phyloP scores from a whole-genome alignment of 345 rosid species.

The Camelina sativa region DNA sequence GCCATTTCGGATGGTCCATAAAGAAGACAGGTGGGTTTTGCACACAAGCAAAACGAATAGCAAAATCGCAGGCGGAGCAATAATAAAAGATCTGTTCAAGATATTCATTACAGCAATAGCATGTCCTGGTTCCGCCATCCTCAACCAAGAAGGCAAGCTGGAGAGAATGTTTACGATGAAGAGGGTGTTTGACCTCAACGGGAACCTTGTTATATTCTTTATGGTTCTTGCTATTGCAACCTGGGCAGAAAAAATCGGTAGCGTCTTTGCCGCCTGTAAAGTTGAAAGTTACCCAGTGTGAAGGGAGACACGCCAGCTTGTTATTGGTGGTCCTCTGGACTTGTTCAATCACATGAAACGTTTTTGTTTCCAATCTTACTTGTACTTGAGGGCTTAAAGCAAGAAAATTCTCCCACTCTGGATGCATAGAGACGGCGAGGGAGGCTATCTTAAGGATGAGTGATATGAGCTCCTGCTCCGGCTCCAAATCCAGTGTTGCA shows the following conservation, averaged over 20 bases:
- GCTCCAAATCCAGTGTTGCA: neutral
- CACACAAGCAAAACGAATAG: neutral
- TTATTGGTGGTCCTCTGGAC: too few species aligned
- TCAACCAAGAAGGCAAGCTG: neutral
- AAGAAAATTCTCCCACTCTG: neutral
- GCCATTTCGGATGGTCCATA: neutral
- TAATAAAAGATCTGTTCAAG: neutral
- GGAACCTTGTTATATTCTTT: neutral
- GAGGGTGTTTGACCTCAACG: neutral
- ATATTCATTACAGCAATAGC: neutral
- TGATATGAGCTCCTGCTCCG: neutral
- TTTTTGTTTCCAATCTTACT: too few species aligned
- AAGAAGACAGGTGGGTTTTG: neutral
- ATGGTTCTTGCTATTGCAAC: neutral
- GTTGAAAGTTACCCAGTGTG: too few species aligned
- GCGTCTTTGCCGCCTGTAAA: too few species aligned
- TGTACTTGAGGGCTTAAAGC: neutral
- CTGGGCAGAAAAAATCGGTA: neutral
- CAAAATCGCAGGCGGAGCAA: neutral
- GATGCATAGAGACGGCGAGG: neutral
- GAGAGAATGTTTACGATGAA: slow-evolving; percentile 18
- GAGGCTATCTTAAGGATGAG: neutral
- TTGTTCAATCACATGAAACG: too few species aligned
- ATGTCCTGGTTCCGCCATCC: neutral
- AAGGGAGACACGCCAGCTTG: too few species aligned